phyloP scores from a whole-genome alignment of 345 rosid genomes.

The Eucalyptus tenuipes region DNA sequence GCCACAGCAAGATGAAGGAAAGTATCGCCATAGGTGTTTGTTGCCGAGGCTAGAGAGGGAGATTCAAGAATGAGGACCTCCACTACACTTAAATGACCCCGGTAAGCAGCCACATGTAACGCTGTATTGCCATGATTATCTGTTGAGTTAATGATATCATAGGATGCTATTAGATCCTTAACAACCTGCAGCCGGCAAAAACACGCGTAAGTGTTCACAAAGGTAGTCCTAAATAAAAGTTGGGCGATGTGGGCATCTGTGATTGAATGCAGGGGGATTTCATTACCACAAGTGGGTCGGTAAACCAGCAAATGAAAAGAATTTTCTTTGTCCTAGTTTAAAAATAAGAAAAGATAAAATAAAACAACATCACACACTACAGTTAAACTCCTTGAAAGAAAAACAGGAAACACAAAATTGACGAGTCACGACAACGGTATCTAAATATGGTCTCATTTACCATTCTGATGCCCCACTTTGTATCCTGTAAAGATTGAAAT shows the following conservation, averaged over 20 bases:
- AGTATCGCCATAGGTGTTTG: conserved; percentile 61
- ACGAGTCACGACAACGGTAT: background rate
- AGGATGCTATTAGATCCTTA: conserved; percentile 45
- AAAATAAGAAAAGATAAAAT: background rate
- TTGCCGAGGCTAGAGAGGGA: conserved; percentile 24
- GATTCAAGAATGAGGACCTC: conserved; percentile 39
- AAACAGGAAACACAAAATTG: background rate
- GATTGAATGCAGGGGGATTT: background rate
- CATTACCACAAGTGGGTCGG: background rate
- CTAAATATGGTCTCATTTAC: background rate
- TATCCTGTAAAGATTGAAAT: background rate
- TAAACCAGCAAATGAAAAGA: background rate
- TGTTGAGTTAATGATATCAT: conserved; percentile 19
- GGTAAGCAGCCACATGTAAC: conserved; percentile 70
- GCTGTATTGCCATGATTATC: conserved; percentile 80
- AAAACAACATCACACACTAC: background rate
- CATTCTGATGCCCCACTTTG: background rate
- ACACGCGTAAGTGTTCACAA: background rate
- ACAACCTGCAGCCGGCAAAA: conserved; percentile 36
- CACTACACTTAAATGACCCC: conserved; percentile 52
- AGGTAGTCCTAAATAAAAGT: background rate
- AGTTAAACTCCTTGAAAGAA: background rate
- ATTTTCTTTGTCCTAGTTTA: background rate
- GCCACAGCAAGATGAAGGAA: conserved; percentile 85
- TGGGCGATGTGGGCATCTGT: background rate